These are phyloP conservation scores for Silene latifolia DNA, from an alignment of 148 eudicot species.

Conservation along the genomic window DNA sequence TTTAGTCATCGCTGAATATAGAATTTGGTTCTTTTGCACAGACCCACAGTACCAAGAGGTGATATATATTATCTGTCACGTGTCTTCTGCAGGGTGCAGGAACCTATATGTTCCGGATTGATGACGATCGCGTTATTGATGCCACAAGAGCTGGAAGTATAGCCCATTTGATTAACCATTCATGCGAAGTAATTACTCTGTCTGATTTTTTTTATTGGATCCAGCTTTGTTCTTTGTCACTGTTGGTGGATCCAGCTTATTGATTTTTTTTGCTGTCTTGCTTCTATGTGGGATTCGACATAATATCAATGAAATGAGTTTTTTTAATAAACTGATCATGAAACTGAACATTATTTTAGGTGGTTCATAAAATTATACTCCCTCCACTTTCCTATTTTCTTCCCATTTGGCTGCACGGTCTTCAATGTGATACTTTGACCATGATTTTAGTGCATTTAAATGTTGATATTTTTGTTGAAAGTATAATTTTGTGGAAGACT, in stretches of 20 bases:
- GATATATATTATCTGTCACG: not conserved
- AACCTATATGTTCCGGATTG: conserved; percentile 94
- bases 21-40: not conserved
- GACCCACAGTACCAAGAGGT: not conserved
- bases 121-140: conserved; percentile 93
- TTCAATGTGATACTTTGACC: no score
- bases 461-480: no score
- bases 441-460: no score
- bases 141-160: conserved; percentile 98
- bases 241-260: not conserved
- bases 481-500: no score
- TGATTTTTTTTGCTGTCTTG: not conserved
- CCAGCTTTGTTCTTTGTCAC: not conserved
- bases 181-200: conserved; percentile 70
- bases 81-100: conserved; percentile 85
- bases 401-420: no score
- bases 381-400: no score
- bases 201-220: not conserved
- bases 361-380: not conserved
- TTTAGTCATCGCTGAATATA: not conserved
- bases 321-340: not conserved
- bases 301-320: not conserved
- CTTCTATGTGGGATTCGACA: not conserved
- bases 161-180: conserved; percentile 96
- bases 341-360: not conserved